Base-by-base conservation (phyloP, 129 eudicot genomes). In the Flaveria trinervia region DNA sequence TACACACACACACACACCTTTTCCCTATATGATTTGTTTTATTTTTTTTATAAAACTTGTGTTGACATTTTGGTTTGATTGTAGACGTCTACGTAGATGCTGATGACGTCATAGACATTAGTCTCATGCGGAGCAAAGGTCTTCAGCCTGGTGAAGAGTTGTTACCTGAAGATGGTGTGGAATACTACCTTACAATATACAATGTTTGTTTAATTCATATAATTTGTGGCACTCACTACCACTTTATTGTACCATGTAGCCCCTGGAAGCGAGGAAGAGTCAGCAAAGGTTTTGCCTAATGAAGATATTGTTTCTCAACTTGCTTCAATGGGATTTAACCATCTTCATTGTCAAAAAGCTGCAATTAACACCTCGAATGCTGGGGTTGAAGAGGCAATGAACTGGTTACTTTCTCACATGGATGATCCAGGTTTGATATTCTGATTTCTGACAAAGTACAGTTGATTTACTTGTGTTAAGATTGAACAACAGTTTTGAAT, bases 341-440 rank as follows among this genome's bases (percentile, higher is more conserved):
- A 86, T 43, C 86, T 87, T 54, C 94, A 83, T 41, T 95, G 99
- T 77, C 89, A 92, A 82, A 95, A 95, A 85, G 99, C 99, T 80
- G 99, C 96, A 30, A 89, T 91, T 51, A 89, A 86, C 52, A 91
- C 97, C 68, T 83, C 84, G 62, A 91, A 95, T 82, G 84, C 84
- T 39, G 99, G 99, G 76, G 94, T 89, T 8, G 99, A 95, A 81
- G 99, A 85, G 83, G 99, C 99, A 36, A 95, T 91, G 96, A 88
- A 86, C 79, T 95, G 99, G 99, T 80, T 95, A 76, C 92, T 95
- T 72, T 81, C 87, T 48, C 99, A 95, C 88, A 91, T 91, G 99
- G 85, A 85, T 73, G 99, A 95, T 84, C 87, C 99, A 77, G 99
- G 99, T 95, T 82, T 69, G 59, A 74, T 26, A 56, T 65, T 70